Evolutionary conservation across 1,284 basidiomycete species (phyloP), one percentile per base, ranked within the genome.

Genomic region (Cryptococcus sp.): DNA sequence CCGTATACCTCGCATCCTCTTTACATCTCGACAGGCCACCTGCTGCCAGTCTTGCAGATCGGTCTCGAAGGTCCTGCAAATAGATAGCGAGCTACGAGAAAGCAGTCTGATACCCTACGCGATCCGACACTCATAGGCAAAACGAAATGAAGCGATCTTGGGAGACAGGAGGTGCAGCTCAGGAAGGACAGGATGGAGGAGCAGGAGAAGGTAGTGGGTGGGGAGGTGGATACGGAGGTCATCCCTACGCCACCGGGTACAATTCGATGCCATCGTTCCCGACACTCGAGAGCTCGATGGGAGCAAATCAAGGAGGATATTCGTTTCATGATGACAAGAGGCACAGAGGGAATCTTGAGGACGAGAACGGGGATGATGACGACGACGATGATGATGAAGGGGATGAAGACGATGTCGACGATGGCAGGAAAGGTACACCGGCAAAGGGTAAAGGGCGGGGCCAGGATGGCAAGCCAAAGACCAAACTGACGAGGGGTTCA

Each of bases 401-500:
- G 31, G 65, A 62, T 41, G 64, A 69, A 23, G 64, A 67, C 19
- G 62, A 62, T 2, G 61, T 60, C 7, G 65, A 66, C 23, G 64
- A 66, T 31, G 56, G 59, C 28, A 40, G 52, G 11, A 62, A 57
- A 43, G 51, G 52, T 10, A 59, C 52, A 9, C 49, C 53, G 10
- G 51, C 18, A 55, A 60, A 52, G 57, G 54, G 54, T 11, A 59
- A 59, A 46, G 59, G 51, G 10, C 67, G 67, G 45, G 62, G 59
- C 3, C 54, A 55, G 23, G 70, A 66, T 45, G 67, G 68, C 43
- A 72, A 73, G 55, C 61, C 61, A 21, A 92, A 91, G 73, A 80
- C 84, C 41, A 93, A 93, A 75, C 81, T 89, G 4, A 92, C 91
- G 1, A 79, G 90, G 39, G 90, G 90, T 19, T 88, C 88, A 31